Base-by-base conservation (phyloP, 768 basidiomycete genomes). In the Boletellus emodensis region DNA sequence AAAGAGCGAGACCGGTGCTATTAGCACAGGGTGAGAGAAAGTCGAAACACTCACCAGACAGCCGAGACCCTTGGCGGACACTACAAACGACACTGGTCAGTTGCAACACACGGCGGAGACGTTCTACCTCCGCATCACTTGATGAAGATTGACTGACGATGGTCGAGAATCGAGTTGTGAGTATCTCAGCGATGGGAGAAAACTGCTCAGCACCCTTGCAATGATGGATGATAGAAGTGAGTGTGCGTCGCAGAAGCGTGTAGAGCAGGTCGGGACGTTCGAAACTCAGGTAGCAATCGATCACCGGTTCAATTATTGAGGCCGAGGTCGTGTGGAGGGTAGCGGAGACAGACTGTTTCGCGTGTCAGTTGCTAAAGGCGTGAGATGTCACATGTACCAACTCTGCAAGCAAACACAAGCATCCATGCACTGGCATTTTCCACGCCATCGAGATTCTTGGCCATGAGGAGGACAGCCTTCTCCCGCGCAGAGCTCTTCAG, bases 201-300 rank as follows among this genome's bases (percentile, higher is more conserved):
- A 87, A 91, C 43, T 84, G 78, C 20, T 86, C 82, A 1, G 85
- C 68, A 20, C 75, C 75, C 56, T 85, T 85, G 65, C 85, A 84
- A 59, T 95, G 91, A 61, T 95, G 94, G 17, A 87, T 81, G 11
- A 92, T 69, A 1, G 91, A 84, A 0, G 91, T 94, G 2, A 92
- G 69, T 1, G 85, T 71, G 32, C 91, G 82, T 9, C 87, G 84
- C 30, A 90, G 61, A 24, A 90, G 75, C 0, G 74, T 81, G 51
- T 74, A 75, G 1, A 81, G 75, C 15, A 62, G 50, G 36, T 73
- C 75, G 4, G 75, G 68, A 30, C 64, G 60, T 39, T 72, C 63
- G 58, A 57, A 65, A 1, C 66, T 60, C 17, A 88, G 69, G 58
- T 89, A 76, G 53, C 74, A 77, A 11, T 72, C 68, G 14, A 94